These are phyloP conservation scores for Hyphopichia burtonii DNA, from an alignment of 1,139 yeast genomes.

Conservation along the genomic window DNA sequence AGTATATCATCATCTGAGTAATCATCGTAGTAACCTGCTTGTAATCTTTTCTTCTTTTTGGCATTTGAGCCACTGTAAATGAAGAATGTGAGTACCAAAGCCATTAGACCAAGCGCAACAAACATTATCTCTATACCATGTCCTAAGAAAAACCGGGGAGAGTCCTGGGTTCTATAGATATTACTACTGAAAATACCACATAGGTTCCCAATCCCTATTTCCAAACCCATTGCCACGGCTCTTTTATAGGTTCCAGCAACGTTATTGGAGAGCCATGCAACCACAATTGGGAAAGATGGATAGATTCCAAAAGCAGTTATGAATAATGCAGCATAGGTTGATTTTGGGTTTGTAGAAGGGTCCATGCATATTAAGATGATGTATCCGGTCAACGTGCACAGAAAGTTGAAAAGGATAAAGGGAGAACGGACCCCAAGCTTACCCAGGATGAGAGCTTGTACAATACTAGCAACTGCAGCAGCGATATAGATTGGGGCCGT, in stretches of 20 bases:
- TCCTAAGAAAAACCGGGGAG: conserved; percentile 26
- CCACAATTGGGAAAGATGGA: conserved; percentile 32
- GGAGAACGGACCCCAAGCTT: conserved; percentile 29
- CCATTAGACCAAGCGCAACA: conserved; percentile 13
- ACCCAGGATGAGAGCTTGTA: conserved; percentile 28
- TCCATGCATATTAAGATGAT: conserved; percentile 20
- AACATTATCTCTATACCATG: conserved; percentile 22
- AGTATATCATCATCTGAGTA: conserved; percentile 18
- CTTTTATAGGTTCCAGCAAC: conserved; percentile 34
- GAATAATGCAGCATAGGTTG: conserved; percentile 32
- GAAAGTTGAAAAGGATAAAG: conserved; percentile 22
- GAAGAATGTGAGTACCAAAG: conserved; percentile 9
- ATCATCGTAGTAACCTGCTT: conserved; percentile 21
- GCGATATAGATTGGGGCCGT: conserved; percentile 32
- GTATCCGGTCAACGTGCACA: conserved; percentile 29
- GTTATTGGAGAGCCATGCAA: conserved; percentile 39
- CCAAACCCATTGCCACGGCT: conserved; percentile 39
- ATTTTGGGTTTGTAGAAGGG: conserved; percentile 14
- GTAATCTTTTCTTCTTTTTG: conserved; percentile 14
- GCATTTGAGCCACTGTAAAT: conserved; percentile 18
- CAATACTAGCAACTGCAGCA: conserved; percentile 28
- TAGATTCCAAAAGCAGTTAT: conserved; percentile 33
- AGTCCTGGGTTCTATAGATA: conserved; percentile 27
- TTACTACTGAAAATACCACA: conserved; percentile 38
- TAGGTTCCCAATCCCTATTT: conserved; percentile 38